A percentile compares a stretch with the other conserved stretches of the same genome.
phyloP scores from a whole-genome alignment of 306 rosid genomes.

The Trifolium repens region DNA sequence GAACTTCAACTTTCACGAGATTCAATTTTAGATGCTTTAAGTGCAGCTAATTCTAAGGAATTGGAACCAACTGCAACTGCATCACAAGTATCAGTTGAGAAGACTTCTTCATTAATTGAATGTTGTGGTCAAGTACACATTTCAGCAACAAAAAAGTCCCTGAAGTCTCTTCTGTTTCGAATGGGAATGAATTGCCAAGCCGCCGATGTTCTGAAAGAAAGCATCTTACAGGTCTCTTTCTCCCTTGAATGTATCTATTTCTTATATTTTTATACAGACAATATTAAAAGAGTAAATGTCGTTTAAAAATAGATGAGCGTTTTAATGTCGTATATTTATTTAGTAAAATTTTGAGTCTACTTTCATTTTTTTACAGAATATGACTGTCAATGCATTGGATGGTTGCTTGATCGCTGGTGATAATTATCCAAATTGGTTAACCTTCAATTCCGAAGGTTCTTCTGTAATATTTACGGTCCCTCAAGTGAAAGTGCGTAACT shows the following conservation, averaged over 20 bases:
- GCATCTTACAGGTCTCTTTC: conserved; percentile 15
- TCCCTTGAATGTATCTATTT: neutral
- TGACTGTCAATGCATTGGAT: neutral
- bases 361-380: conserved; percentile 19
- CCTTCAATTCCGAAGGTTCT: conserved; percentile 12
- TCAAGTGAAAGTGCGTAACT: conserved; percentile 3
- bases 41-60: neutral
- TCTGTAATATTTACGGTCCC: conserved; percentile 37
- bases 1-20: conserved; percentile 6
- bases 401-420: conserved; percentile 18
- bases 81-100: neutral
- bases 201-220: neutral
- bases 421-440: conserved; percentile 38
- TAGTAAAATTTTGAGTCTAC: neutral
- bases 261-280: neutral
- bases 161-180: conserved; percentile 25
- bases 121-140: neutral
- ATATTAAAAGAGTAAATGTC: neutral
- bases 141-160: neutral
- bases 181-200: conserved; percentile 30
- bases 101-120: neutral
- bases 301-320: neutral
- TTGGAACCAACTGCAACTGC: conserved; percentile 21
- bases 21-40: conserved; percentile 20
- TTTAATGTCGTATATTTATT: neutral